Percentiles rank a stretch among this genome's conserved stretches.
These are phyloP conservation scores for Salvia miltiorrhiza DNA, from an alignment of 257 asterid species.

Conservation along the genomic window DNA sequence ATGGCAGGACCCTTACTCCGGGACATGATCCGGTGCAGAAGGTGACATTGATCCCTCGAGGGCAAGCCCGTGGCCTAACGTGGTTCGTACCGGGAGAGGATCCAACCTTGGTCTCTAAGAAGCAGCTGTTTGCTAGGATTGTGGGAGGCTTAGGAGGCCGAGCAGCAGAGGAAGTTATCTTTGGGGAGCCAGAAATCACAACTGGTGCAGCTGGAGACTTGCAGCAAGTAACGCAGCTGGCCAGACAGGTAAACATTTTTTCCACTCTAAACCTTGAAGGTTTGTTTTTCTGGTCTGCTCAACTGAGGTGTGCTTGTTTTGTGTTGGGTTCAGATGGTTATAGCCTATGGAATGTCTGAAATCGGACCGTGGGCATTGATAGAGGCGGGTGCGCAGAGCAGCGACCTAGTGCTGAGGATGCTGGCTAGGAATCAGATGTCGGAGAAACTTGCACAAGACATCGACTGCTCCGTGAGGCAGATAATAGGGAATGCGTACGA, in stretches of 20 bases:
- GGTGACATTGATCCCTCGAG: slow-evolving; percentile 75
- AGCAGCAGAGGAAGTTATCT: slow-evolving; percentile 67
- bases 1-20: slow-evolving; percentile 52
- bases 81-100: slow-evolving; percentile 64
- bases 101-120: slow-evolving; percentile 48
- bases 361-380: slow-evolving; percentile 61
- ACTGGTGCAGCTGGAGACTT: slow-evolving; percentile 74
- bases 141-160: slow-evolving; percentile 78
- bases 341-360: slow-evolving; percentile 71
- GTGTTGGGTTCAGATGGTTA: slow-evolving; percentile 45
- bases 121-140: slow-evolving; percentile 63
- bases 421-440: slow-evolving; percentile 69
- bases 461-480: slow-evolving; percentile 40
- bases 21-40: slow-evolving; percentile 68
- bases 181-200: slow-evolving; percentile 65
- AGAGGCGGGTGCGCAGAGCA: slow-evolving; percentile 52
- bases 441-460: slow-evolving; percentile 72
- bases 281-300: background rate
- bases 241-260: slow-evolving; percentile 42
- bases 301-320: background rate
- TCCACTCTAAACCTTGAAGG: background rate
- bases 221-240: slow-evolving; percentile 58
- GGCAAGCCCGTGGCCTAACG: slow-evolving; percentile 75
- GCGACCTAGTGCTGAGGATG: slow-evolving; percentile 74
- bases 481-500: slow-evolving; percentile 49